Base-by-base conservation (phyloP, 2,329 filamentous ascomycete species). In the Neonectria neomacrospora region DNA sequence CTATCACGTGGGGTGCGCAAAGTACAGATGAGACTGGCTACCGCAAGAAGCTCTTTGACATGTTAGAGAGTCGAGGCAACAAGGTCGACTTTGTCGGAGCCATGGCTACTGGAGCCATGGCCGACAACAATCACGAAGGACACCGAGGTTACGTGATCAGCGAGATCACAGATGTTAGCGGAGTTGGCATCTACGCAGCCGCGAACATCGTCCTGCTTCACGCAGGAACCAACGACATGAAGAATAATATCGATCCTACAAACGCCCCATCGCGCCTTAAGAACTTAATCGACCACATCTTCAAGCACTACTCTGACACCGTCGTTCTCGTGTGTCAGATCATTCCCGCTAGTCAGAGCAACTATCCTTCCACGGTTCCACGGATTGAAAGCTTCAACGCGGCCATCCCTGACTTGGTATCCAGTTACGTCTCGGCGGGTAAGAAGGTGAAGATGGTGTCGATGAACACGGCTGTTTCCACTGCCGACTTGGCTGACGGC, bases 401-500 rank as follows among this genome's bases (percentile, higher is more conserved):
- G 1, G 39, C 39, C 9, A 45, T 53, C 6, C 23, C 37, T 37
- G 37, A 22, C 28, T 7, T 56, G 7, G 54, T 56, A 2, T 18
- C 12, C 3, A 12, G 22, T 2, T 58, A 39, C 5, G n/a, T 32
- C 44, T 11, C 5, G 16, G 23, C 14, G 16, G 48, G 48, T 0
- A 59, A 54, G 5, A 59, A 47, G 28, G 58, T 42, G 20, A 41
- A 4, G n/a, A 32, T 64, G n/a, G 67, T 61, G 1, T 56, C 53
- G 14, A 59, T 58, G n/a, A 51, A 56, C 32, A 56, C 59, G 73
- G 72, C 20, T 32, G 55, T 9, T 6, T 68, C 47, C 14, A 77
- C 79, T 6, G 67, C 47, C 16, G 78, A 80, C 50, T 63, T 80
- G 41, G 67, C 63, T 1, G 79, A 81, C 57, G 68, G 66, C 8